phyloP scores from a whole-genome alignment of 2,329 filamentous ascomycete genomes.

The Xylariales sp. region DNA sequence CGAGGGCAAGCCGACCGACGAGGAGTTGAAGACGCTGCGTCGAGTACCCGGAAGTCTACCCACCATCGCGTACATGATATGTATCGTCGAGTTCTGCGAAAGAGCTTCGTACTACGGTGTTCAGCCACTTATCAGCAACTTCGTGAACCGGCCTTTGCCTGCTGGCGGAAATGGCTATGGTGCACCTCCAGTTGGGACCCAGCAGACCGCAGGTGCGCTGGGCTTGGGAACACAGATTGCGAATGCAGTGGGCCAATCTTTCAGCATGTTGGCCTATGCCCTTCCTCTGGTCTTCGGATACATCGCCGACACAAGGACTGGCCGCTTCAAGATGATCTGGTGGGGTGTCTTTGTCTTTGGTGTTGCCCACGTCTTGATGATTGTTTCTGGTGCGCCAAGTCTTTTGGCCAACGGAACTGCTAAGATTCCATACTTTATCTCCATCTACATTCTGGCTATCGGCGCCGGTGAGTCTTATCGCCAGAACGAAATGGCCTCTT shows the following conservation, averaged over 20 bases:
- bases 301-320: slow-evolving; percentile 63
- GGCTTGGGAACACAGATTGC: slow-evolving; percentile 51
- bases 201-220: slow-evolving; percentile 52
- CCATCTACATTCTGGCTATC: slow-evolving; percentile 47
- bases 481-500: not conserved
- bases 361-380: slow-evolving; percentile 63
- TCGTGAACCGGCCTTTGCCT: slow-evolving; percentile 56
- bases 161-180: slow-evolving; percentile 33
- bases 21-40: slow-evolving; percentile 34
- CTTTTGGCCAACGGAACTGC: slow-evolving; percentile 58
- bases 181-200: slow-evolving; percentile 33
- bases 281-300: slow-evolving; percentile 51
- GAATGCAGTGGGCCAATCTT: slow-evolving; percentile 49
- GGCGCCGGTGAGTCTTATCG: slow-evolving; percentile 53
- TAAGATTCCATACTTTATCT: slow-evolving; percentile 37
- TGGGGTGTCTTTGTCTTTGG: slow-evolving; percentile 64
- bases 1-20: slow-evolving; percentile 37
- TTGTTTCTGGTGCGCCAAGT: slow-evolving; percentile 49
- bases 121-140: slow-evolving; percentile 53
- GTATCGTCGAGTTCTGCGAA: slow-evolving; percentile 56
- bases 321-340: slow-evolving; percentile 68
- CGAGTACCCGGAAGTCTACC: slow-evolving; percentile 46
- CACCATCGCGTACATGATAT: slow-evolving; percentile 49
- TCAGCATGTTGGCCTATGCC: slow-evolving; percentile 52
- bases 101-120: slow-evolving; percentile 57